phyloP scores from a whole-genome alignment of 192 early-diverging fungal genomes.

The Backusella mclennaniae region DNA sequence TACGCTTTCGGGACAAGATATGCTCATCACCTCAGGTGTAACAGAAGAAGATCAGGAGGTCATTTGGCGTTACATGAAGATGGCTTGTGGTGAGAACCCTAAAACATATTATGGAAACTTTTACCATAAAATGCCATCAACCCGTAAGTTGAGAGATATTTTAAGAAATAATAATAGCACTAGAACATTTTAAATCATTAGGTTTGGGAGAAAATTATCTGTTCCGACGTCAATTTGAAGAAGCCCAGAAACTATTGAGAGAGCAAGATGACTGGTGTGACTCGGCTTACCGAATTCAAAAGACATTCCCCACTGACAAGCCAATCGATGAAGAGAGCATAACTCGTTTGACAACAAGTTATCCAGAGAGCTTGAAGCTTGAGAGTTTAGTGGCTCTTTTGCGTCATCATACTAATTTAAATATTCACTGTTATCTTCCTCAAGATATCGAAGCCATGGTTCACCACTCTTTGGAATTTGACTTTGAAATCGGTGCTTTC shows the following conservation, averaged over 20 bases:
- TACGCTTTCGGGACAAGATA: constrained; percentile 49
- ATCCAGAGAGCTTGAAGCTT: constrained; percentile 44
- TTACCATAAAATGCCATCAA: constrained; percentile 30
- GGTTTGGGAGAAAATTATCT: constrained; percentile 40
- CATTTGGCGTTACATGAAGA: constrained; percentile 62
- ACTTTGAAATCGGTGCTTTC: constrained; percentile 57
- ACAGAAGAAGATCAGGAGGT: constrained; percentile 28
- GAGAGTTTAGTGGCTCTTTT: constrained; percentile 58
- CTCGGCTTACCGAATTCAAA: constrained; percentile 20
- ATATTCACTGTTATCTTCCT: constrained; percentile 55
- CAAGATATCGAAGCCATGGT: constrained; percentile 62
- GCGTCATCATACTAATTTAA: constrained; percentile 51
- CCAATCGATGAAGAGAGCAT: constrained; percentile 20
- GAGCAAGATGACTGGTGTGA: constrained; percentile 64
- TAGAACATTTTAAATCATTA: neutral
- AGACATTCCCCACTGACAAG: constrained; percentile 12
- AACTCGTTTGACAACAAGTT: constrained; percentile 32
- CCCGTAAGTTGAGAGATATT: constrained; percentile 27
- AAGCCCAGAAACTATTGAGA: constrained; percentile 36
- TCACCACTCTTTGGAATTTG: constrained; percentile 53
- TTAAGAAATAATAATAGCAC: neutral
- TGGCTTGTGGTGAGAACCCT: constrained; percentile 72
- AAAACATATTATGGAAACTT: constrained; percentile 41
- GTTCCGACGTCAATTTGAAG: constrained; percentile 42
- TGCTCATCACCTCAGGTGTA: constrained; percentile 52